Percentiles rank a stretch among this genome's conserved stretches.
These are phyloP conservation scores for Tagetes patula DNA, from an alignment of 129 eudicot species.

Conservation along the genomic window DNA sequence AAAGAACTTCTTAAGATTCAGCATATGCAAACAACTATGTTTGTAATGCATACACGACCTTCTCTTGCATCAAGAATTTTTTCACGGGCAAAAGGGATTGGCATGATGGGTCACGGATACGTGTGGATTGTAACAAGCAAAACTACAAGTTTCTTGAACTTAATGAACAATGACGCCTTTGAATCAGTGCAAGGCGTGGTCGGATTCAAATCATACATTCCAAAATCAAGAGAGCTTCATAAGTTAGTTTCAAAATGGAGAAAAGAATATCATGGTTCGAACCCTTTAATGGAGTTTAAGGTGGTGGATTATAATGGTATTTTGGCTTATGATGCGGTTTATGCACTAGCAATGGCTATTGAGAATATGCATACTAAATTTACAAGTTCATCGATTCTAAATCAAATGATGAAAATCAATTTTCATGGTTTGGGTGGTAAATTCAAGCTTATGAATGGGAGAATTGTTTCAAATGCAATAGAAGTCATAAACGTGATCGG, in stretches of 20 bases:
- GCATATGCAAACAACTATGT: conserved; percentile 20
- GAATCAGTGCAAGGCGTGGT: conserved; percentile 49
- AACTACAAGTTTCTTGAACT: conserved; percentile 21
- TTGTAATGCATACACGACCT: conserved; percentile 41
- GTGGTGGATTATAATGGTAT: conserved; percentile 33
- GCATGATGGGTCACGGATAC: conserved; percentile 51
- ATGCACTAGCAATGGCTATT: conserved; percentile 47
- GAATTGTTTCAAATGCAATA: neutral
- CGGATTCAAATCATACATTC: conserved; percentile 45
- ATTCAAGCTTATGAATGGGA: conserved; percentile 37
- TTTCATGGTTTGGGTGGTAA: conserved; percentile 56
- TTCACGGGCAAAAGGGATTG: conserved; percentile 25
- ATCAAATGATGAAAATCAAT: conserved; percentile 11
- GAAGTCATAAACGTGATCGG: conserved; percentile 51
- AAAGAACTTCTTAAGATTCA: conserved; percentile 37
- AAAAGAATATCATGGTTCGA: neutral
- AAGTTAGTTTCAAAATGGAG: conserved; percentile 35
- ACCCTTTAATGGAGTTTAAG: conserved; percentile 16
- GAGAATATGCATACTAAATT: conserved; percentile 15
- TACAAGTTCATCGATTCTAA: conserved; percentile 24
- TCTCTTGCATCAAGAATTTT: conserved; percentile 38
- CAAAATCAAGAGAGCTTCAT: conserved; percentile 30
- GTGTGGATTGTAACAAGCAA: conserved; percentile 52
- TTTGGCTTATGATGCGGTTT: conserved; percentile 57
- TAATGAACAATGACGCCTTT: conserved; percentile 20